phyloP scores from a whole-genome alignment of 106 monocot species.

The Chionographis japonica region DNA sequence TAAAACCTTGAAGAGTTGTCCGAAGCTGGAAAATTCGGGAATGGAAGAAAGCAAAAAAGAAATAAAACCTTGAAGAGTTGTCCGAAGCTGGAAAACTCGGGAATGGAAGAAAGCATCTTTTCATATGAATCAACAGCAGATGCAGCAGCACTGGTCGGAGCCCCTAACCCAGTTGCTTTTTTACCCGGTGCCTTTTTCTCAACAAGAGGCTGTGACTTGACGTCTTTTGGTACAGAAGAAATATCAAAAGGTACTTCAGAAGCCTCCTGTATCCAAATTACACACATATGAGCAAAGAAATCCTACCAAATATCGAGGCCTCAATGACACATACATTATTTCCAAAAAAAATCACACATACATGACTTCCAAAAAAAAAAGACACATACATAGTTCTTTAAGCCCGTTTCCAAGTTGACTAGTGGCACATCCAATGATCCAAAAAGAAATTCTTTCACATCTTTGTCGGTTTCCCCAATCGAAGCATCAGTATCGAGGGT shows the following conservation, averaged over 20 bases:
- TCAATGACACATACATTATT: slow-evolving; percentile 11
- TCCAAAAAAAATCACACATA: neutral
- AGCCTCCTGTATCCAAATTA: slow-evolving; percentile 42
- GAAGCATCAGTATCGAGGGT: slow-evolving; percentile 48
- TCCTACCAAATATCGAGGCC: neutral
- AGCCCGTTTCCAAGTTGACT: slow-evolving; percentile 75
- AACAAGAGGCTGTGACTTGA: slow-evolving; percentile 80
- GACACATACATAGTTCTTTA: slow-evolving; percentile 79
- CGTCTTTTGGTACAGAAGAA: slow-evolving; percentile 65
- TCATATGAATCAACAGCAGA: slow-evolving; percentile 78
- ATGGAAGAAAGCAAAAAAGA: neutral
- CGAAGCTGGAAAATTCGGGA: slow-evolving; percentile 57
- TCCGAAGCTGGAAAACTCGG: slow-evolving; percentile 82
- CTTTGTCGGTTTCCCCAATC: slow-evolving; percentile 47
- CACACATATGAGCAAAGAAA: neutral
- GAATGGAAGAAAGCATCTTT: slow-evolving; percentile 80
- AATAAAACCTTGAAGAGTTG: slow-evolving; percentile 91
- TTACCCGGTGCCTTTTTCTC: slow-evolving; percentile 87
- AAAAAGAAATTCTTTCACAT: slow-evolving; percentile 92
- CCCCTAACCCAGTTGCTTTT: slow-evolving; percentile 59
- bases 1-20: slow-evolving; percentile 83
- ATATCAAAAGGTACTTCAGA: slow-evolving; percentile 86
- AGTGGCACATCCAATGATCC: slow-evolving; percentile 84
- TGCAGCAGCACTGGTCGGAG: slow-evolving; percentile 48
- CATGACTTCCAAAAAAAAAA: neutral